phyloP scores from a whole-genome alignment of 1,284 basidiomycete species.

The Microbotryomycetes sp. region DNA sequence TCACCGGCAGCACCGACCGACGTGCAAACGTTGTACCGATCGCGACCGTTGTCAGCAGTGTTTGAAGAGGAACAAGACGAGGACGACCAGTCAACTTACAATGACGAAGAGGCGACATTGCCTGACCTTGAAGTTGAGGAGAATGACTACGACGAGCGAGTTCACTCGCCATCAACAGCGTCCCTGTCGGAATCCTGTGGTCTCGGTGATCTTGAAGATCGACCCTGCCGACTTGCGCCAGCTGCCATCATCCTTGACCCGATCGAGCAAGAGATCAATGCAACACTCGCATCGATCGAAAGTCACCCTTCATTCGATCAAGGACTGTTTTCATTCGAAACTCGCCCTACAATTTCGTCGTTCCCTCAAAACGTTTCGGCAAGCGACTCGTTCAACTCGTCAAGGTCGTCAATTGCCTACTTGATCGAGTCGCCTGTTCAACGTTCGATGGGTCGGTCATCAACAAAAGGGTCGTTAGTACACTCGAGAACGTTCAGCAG shows the following conservation, averaged over 20 bases:
- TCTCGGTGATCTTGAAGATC: neutral
- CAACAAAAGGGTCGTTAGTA: neutral
- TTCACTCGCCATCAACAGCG: neutral
- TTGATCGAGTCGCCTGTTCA: neutral
- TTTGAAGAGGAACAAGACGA: neutral
- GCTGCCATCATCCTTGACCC: slow-evolving; percentile 5
- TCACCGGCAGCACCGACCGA: neutral
- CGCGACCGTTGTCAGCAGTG: neutral
- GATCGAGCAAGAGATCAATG: slow-evolving; percentile 22
- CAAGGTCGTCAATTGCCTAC: slow-evolving; percentile 6
- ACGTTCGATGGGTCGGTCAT: too few species aligned
- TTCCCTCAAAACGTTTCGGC: neutral
- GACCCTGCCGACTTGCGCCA: neutral
- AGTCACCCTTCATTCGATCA: slow-evolving; percentile 1
- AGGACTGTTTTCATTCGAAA: neutral
- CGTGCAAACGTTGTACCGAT: too few species aligned
- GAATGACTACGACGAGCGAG: neutral
- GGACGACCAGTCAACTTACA: neutral
- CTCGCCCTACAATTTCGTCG: neutral
- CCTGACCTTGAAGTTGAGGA: neutral
- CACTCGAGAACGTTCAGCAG: neutral
- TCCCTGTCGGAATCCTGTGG: neutral
- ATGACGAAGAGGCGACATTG: neutral
- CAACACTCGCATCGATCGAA: slow-evolving; percentile 18
- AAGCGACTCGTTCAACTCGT: neutral